Percentiles rank a stretch among this genome's conserved stretches.
Conservation (phyloP, 2,329 filamentous ascomycete genomes). For the Cyphellophora europaea region DNA sequence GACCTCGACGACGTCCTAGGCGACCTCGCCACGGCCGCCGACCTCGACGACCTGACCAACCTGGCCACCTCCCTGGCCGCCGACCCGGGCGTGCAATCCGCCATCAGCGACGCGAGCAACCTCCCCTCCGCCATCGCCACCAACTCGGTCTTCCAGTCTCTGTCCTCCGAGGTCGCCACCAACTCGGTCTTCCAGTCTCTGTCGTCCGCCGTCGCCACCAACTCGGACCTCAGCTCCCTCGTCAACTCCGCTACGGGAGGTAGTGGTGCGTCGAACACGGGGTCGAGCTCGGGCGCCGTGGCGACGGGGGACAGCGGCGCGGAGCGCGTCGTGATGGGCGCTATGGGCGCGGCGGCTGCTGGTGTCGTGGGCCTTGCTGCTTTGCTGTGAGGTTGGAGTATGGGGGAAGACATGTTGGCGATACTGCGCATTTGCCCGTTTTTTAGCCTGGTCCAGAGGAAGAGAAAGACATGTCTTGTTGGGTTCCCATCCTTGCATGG, state of each 20-base stretch:
- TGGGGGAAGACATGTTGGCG: too few relatives aligned
- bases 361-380: not conserved
- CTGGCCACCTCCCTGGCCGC: not conserved
- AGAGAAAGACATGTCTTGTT: too few relatives aligned
- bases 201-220: not conserved
- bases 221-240: not conserved
- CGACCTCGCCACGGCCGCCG: slow-evolving; percentile 32
- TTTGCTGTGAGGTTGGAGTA: too few relatives aligned
- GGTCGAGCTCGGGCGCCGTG: not conserved
- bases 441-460: too few relatives aligned
- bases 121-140: not conserved
- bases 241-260: not conserved
- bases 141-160: not conserved
- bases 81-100: too few relatives aligned
- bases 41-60: slow-evolving; percentile 23
- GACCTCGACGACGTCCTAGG: slow-evolving; percentile 30
- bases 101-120: too few relatives aligned
- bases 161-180: not conserved
- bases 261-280: not conserved
- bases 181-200: not conserved
- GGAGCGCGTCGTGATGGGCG: not conserved
- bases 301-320: not conserved
- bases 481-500: too few relatives aligned
- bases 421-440: too few relatives aligned
- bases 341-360: not conserved